phyloP scores from a whole-genome alignment of 2,329 filamentous ascomycete genomes.

The Phialophora chinensis region DNA sequence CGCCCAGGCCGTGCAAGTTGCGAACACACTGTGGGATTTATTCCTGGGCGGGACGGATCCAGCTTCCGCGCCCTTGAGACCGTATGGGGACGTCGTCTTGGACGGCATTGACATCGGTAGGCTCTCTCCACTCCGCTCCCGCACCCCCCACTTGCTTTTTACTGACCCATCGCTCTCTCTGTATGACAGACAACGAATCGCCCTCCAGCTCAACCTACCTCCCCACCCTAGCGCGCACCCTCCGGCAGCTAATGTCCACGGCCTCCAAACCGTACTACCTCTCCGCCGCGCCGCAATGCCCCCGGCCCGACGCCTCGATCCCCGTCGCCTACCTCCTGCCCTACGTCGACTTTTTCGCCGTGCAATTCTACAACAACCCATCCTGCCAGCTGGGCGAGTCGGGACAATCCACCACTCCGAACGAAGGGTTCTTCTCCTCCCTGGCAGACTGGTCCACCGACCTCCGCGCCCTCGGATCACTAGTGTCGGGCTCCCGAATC shows the following conservation, averaged over 20 bases:
- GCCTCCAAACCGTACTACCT: conserved; percentile 54
- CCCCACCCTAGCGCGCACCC: conserved; percentile 22
- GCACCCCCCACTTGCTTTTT: conserved; percentile 33
- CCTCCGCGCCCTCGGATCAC: conserved; percentile 6
- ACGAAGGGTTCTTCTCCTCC: conserved; percentile 29
- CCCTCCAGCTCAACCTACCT: conserved; percentile 19
- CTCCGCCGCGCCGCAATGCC: conserved; percentile 61
- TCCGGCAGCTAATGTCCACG: conserved; percentile 30
- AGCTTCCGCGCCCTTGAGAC: conserved; percentile 49
- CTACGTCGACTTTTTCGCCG: conserved; percentile 35
- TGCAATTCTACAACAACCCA: conserved; percentile 40
- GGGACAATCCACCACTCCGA: conserved; percentile 7
- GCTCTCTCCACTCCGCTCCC: conserved; percentile 29
- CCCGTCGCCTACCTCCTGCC: conserved; percentile 27
- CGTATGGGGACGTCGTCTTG: conserved; percentile 54
- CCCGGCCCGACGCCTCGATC: conserved; percentile 50
- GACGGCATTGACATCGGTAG: conserved; percentile 62
- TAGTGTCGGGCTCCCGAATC: not conserved
- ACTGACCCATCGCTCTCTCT: not conserved
- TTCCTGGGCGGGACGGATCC: conserved; percentile 54
- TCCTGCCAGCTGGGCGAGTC: conserved; percentile 26
- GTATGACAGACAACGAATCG: conserved; percentile 34
- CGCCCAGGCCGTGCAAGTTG: conserved; percentile 52
- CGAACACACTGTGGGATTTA: conserved; percentile 57
- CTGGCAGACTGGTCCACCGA: conserved; percentile 31